Evolutionary conservation across 129 eudicot genomes (phyloP), one percentile per base, ranked within the genome.

Genomic region (Gnaphalium uliginosum): DNA sequence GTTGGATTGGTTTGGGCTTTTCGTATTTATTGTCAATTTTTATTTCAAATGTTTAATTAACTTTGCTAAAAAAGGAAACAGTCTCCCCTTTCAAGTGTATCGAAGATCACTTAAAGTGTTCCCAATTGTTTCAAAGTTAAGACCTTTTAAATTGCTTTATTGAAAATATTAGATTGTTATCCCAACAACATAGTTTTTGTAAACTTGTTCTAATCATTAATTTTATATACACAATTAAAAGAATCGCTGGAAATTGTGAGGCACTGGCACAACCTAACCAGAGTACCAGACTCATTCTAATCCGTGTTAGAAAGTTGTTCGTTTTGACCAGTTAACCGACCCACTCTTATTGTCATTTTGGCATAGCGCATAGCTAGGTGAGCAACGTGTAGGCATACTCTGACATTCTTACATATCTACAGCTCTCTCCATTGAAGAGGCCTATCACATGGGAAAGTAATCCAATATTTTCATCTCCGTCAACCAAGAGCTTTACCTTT

Each of bases 381-480:
- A 57, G 53, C 68, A 24, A 14, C 65, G 39, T 79, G 26, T 60
- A 51, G 63, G 26, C 29, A 50, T 70, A 65, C 68, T 58, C 77
- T 87, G 72, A 87, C 81, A 56, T 73, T 35, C 82, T 82, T 54
- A 37, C 60, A 15, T 35, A 32, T 76, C 26, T 72, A 29, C 86
- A 95, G 97, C 81, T 95, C 79, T 91, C 96, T 57, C 96, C 99
- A 30, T 79, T 95, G 87, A 83, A 64, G 81, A 87, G 99, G 79
- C 97, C 97, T 63, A 81, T 84, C 46, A 95, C 91, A 72, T 89
- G 97, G 96, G 99, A 91, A 85, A 85, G 71, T 70, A 97, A 82
- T 33, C 84, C 85, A 41, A 77, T 82, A 26, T 91, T 89, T 72
- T 95, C 97, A 32, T 89, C 95, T 82, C 99, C 99, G 46, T 89